Percentiles rank a stretch among this genome's conserved stretches.
These are phyloP conservation scores for Fonsecaea nubica DNA, from an alignment of 2,329 filamentous ascomycete species.

Conservation along the genomic window DNA sequence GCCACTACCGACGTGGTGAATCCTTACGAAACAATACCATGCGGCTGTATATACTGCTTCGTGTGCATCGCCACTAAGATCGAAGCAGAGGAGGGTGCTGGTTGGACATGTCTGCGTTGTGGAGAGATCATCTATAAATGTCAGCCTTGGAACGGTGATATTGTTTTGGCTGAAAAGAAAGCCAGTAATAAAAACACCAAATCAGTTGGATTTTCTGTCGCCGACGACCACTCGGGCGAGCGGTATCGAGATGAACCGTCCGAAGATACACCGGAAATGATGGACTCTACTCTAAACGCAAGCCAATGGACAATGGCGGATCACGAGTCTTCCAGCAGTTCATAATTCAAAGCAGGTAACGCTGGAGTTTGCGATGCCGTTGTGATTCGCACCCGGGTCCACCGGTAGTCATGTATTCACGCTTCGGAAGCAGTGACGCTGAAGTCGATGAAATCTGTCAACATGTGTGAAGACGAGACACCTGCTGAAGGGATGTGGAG, in stretches of 20 bases:
- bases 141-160: conserved; percentile 88
- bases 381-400: neutral
- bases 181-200: conserved; percentile 47
- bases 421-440: neutral
- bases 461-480: neutral
- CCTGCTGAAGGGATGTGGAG: neutral
- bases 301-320: conserved; percentile 35
- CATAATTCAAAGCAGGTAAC: neutral
- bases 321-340: conserved; percentile 18
- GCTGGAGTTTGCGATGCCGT: neutral
- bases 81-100: conserved; percentile 91
- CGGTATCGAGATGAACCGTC: conserved; percentile 4
- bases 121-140: conserved; percentile 84
- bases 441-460: neutral
- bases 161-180: conserved; percentile 65
- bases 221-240: conserved; percentile 16
- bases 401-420: neutral
- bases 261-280: conserved; percentile 17
- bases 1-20: conserved; percentile 94
- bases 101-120: conserved; percentile 89
- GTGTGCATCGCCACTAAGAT: conserved; percentile 90
- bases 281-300: conserved; percentile 25
- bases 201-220: conserved; percentile 62
- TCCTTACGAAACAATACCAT: conserved; percentile 88
- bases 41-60: conserved; percentile 93